phyloP scores from a whole-genome alignment of 192 early-diverging fungal genomes.

The Obelidium mucronatum region DNA sequence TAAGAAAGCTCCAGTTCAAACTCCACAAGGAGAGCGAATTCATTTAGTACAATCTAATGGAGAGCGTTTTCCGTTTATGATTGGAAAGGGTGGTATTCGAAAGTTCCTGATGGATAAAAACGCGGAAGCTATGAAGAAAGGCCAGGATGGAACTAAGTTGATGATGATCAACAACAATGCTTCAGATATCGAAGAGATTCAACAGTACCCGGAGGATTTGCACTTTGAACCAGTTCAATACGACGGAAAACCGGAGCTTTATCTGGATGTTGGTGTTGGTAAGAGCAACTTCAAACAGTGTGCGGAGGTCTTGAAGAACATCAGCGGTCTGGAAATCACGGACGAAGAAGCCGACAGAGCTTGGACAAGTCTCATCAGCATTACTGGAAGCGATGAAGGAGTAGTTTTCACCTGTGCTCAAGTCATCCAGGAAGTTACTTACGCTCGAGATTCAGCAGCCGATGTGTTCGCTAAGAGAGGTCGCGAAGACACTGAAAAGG shows the following conservation, averaged over 20 bases:
- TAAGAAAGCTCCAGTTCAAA: background rate
- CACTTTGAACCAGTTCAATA: background rate
- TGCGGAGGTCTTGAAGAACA: background rate
- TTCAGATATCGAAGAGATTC: background rate
- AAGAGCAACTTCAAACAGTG: background rate
- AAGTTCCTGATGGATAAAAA: background rate
- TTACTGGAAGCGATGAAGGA: background rate
- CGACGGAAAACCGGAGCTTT: background rate
- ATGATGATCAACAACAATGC: background rate
- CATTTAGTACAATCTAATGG: too few species aligned
- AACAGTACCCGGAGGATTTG: background rate
- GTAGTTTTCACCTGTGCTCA: background rate
- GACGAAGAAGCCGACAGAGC: background rate
- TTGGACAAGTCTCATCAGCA: background rate
- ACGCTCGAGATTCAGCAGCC: background rate
- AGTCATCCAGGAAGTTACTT: background rate
- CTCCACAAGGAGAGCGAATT: background rate
- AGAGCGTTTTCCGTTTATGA: background rate
- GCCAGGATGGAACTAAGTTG: background rate
- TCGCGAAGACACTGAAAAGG: background rate
- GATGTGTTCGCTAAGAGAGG: background rate
- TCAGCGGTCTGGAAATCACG: background rate
- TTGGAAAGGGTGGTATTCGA: background rate
- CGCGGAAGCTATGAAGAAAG: background rate
- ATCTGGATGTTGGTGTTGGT: background rate